Evolutionary conservation across 1,139 yeast genomes (phyloP), one percentile per base, ranked within the genome.

Genomic region (Geotrichum europaeum): DNA sequence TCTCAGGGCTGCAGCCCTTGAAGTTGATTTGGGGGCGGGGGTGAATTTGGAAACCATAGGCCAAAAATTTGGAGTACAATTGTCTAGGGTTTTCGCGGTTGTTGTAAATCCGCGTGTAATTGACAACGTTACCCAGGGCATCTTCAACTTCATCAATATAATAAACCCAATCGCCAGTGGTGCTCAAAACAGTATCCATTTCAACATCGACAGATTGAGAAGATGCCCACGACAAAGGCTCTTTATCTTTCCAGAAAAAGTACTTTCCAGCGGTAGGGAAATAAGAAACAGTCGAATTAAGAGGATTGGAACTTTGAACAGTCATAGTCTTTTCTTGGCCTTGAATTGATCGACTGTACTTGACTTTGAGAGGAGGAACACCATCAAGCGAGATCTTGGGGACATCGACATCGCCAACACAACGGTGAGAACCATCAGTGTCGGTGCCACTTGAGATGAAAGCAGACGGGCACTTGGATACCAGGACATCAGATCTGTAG

Each of bases 381-480:
- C 97, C 97, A 50, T 77, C 76, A 0, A 85, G 81, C 4, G 82
- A 78, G 36, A 91, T 78, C 30, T 78, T 76, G n/a, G 86, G 75
- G 13, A 80, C 71, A 63, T 83, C 87, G 4, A 74, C 63, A 57
- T 83, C 88, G 28, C 85, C 88, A 47, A 86, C 75, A 75, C 97
- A 91, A 65, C 82, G 80, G 66, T 85, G 83, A n/a, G 71, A 55
- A 6, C 60, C 63, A 12, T 60, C 36, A 49, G 69, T 18, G 72
- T 67, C 7, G 72, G 69, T 6, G 63, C 62, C 63, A 18, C 63
- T 73, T 2, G 73, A 69, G 63, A 85, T 80, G 49, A 75, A 71
- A 0, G 89, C 95, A 22, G 77, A 77, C 1, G 99, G 99, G 72
- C 99, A 94, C 51, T 79, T 73, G 1, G 96, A 84, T 15, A 94